Percentiles rank a stretch among this genome's conserved stretches.
Conservation (phyloP, 202 grass and related monocot genomes). For the Musa balbisiana region DNA sequence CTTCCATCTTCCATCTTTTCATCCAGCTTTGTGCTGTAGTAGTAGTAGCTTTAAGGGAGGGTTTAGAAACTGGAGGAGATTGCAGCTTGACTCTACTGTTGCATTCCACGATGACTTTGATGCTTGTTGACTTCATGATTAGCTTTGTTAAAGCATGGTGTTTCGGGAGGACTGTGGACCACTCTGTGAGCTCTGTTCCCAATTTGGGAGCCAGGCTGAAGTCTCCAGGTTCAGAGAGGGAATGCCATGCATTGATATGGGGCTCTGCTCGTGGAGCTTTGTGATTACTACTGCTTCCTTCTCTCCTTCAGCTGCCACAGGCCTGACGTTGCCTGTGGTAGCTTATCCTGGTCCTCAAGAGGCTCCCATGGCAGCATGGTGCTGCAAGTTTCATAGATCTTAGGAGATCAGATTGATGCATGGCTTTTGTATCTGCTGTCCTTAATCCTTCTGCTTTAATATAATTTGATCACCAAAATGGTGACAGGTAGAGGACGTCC, state of each 20-base stretch:
- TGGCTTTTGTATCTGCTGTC: no score
- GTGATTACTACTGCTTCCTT: background rate
- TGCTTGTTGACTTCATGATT: background rate
- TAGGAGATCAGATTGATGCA: no score
- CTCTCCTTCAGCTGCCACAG: no score
- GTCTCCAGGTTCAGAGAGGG: background rate
- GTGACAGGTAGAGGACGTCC: no score
- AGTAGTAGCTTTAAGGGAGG: background rate
- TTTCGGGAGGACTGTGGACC: background rate
- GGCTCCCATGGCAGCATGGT: no score
- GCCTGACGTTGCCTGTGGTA: no score
- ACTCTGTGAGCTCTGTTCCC: background rate
- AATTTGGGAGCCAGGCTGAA: background rate
- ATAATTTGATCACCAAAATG: no score
- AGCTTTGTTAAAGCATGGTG: background rate
- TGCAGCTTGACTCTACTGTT: background rate
- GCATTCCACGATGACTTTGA: background rate
- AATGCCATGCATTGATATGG: background rate
- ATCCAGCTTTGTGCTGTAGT: background rate
- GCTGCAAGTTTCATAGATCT: no score
- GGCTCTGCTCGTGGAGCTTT: background rate
- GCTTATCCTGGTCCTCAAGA: no score
- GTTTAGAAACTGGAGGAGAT: background rate
- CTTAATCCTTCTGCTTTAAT: no score
- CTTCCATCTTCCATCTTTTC: constrained; percentile 3